Conservation (phyloP, 208 protist species). For the Entamoeba histolytica region DNA sequence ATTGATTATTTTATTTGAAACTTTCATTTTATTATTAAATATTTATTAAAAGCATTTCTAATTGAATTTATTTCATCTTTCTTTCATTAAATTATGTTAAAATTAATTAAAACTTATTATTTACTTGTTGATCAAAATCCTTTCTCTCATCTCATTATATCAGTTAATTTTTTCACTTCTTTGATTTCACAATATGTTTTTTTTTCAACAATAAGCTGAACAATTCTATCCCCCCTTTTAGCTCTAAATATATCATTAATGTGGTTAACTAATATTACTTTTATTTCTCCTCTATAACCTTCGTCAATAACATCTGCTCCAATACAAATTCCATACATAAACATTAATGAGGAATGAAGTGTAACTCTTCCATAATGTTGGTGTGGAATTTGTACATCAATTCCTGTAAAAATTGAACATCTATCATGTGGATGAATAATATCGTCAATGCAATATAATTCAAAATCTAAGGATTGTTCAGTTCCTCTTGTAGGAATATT, state of each 20-base stretch:
- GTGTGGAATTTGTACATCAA: neutral
- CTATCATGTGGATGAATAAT: neutral
- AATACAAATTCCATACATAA: conserved; percentile 4
- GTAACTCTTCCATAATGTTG: neutral
- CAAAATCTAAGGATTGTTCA: neutral
- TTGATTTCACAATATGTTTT: too few species aligned
- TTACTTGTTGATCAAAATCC: too few species aligned
- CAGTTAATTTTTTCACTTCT: too few species aligned
- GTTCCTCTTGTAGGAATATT: neutral
- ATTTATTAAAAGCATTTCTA: too few species aligned
- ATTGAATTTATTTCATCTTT: too few species aligned
- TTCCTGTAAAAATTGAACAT: neutral
- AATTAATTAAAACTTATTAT: too few species aligned
- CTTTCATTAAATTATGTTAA: too few species aligned
- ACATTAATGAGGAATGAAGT: neutral
- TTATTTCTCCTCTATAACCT: conserved; percentile 8
- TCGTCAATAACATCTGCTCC: conserved; percentile 2
- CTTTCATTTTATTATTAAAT: too few species aligned
- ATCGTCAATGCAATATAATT: neutral
- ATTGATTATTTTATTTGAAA: too few species aligned
- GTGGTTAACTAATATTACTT: conserved; percentile 11
- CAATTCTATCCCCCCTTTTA: neutral
- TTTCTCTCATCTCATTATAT: too few species aligned
- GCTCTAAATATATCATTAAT: neutral
- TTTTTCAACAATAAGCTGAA: neutral